Conservation (phyloP, 2,329 filamentous ascomycete species). For the Didymella exigua region DNA sequence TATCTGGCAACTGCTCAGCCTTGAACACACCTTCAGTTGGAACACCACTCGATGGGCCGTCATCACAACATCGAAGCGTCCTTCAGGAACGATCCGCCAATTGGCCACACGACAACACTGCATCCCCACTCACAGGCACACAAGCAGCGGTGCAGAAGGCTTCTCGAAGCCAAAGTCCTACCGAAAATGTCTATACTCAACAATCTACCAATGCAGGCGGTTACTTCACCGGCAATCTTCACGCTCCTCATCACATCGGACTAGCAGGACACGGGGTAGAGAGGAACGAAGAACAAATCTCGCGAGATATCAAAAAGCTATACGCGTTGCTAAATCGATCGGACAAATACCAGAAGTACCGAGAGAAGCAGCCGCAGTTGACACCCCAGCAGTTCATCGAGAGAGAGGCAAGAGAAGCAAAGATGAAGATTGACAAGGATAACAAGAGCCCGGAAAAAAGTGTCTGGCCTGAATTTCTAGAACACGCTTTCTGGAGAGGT, state of each 20-base stretch:
- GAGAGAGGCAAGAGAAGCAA: conserved; percentile 24
- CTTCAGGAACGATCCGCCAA: conserved; percentile 53
- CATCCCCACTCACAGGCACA: conserved; percentile 17
- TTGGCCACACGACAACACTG: conserved; percentile 41
- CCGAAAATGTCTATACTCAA: conserved; percentile 31
- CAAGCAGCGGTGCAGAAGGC: conserved; percentile 36
- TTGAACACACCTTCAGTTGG: conserved; percentile 37
- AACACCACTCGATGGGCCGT: conserved; percentile 21
- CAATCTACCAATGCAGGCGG: conserved; percentile 23
- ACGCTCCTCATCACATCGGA: conserved; percentile 32
- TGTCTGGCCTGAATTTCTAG: conserved; percentile 55
- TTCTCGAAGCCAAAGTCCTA: conserved; percentile 36
- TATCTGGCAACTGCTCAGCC: conserved; percentile 52
- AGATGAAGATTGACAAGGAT: conserved; percentile 24
- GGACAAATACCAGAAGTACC: conserved; percentile 55
- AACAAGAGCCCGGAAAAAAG: conserved; percentile 41
- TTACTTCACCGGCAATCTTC: conserved; percentile 36
- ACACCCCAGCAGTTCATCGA: conserved; percentile 26
- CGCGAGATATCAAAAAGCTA: conserved; percentile 37
- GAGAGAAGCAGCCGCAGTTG: conserved; percentile 47
- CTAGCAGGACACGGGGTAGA: conserved; percentile 27
- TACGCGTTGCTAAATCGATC: conserved; percentile 40
- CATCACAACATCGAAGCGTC: conserved; percentile 32
- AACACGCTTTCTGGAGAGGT: conserved; percentile 57
- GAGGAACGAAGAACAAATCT: conserved; percentile 38